Percentiles rank a stretch among this genome's conserved stretches.
Evolutionary conservation across 768 basidiomycete species (phyloP).

Genomic region (Pulveroboletus sp.): DNA sequence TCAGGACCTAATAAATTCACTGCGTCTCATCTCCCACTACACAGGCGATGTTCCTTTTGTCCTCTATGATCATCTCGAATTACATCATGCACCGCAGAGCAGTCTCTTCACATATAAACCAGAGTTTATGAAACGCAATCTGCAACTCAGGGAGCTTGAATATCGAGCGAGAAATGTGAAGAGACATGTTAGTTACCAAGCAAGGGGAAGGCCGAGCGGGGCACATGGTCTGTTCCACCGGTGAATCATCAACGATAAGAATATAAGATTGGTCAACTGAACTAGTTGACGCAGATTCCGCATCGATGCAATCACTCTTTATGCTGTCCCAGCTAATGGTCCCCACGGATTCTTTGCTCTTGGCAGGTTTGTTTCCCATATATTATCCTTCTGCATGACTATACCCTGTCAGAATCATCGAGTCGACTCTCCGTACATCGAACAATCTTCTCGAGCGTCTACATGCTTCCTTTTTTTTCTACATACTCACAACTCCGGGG

Average conservation of each 20-base stretch:
- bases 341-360: constrained; percentile 95
- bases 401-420: constrained; percentile 53
- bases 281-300: constrained; percentile 56
- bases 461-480: constrained; percentile 98
- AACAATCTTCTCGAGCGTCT: constrained; percentile 95
- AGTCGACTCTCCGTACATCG: constrained; percentile 82
- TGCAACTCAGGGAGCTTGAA: constrained; percentile 46
- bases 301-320: constrained; percentile 91
- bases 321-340: constrained; percentile 79
- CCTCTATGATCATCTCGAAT: constrained; percentile 73
- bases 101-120: constrained; percentile 44
- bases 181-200: constrained; percentile 70
- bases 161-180: constrained; percentile 62
- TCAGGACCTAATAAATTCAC: constrained; percentile 88
- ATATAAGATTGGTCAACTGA: not conserved
- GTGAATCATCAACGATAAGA: constrained; percentile 39
- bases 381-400: not conserved
- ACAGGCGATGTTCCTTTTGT: constrained; percentile 74
- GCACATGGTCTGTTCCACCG: constrained; percentile 87
- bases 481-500: constrained; percentile 51
- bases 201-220: constrained; percentile 76
- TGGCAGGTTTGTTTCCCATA: constrained; percentile 57
- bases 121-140: constrained; percentile 35
- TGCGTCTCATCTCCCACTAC: constrained; percentile 63
- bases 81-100: constrained; percentile 35